Percentiles rank a stretch among this genome's conserved stretches.
These are phyloP conservation scores for Nidula microcarpa DNA, from an alignment of 768 basidiomycete species.

Conservation along the genomic window DNA sequence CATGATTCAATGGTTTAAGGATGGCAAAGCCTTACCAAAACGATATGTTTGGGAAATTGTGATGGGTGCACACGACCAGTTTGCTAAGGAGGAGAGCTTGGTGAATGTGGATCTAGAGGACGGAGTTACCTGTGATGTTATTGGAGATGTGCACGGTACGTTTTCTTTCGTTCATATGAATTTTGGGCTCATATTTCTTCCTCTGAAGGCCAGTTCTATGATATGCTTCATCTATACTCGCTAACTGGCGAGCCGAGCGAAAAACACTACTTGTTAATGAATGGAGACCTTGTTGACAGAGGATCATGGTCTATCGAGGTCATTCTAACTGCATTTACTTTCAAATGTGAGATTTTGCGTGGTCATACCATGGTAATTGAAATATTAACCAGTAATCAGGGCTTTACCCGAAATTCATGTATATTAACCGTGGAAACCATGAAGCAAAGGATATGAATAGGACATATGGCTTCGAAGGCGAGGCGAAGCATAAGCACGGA, in stretches of 20 bases:
- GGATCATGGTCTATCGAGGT: constrained; percentile 97
- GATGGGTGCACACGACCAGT: constrained; percentile 74
- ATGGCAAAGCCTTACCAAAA: constrained; percentile 86
- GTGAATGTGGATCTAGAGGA: constrained; percentile 74
- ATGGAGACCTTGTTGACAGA: constrained; percentile 95
- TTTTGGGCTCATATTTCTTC: constrained; percentile 1
- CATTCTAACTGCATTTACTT: constrained; percentile 89
- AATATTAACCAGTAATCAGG: constrained; percentile 40
- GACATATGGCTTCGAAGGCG: constrained; percentile 92
- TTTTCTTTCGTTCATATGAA: constrained; percentile 5
- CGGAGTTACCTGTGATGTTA: constrained; percentile 84
- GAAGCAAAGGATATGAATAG: constrained; percentile 98
- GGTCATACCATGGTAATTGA: neutral
- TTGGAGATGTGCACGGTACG: constrained; percentile 93
- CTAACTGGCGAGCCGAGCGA: constrained; percentile 84
- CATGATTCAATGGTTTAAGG: constrained; percentile 93
- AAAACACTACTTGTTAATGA: constrained; percentile 86
- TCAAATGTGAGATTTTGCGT: constrained; percentile 70
- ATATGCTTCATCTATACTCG: constrained; percentile 82
- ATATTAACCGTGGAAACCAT: constrained; percentile 95
- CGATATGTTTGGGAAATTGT: constrained; percentile 96
- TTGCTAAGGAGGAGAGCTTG: constrained; percentile 76
- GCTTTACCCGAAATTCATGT: constrained; percentile 88
- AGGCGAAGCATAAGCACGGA: constrained; percentile 95
- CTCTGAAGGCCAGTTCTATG: constrained; percentile 85